phyloP scores from a whole-genome alignment of 148 eudicot species.

The Silene conica region DNA sequence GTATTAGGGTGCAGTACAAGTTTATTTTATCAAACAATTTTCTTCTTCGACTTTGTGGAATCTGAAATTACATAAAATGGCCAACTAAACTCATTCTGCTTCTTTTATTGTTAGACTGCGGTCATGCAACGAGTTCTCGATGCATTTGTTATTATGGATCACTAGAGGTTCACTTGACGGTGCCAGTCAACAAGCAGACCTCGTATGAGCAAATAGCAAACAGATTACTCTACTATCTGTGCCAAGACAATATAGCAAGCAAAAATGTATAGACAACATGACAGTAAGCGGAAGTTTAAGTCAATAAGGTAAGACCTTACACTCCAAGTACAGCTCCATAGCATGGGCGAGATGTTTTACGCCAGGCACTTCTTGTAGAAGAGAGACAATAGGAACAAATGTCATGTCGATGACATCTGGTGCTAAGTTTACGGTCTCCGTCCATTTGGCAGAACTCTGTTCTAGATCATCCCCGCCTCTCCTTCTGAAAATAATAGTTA shows the following conservation, averaged over 20 bases:
- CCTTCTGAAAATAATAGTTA: constrained; percentile 90
- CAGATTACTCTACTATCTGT: not conserved
- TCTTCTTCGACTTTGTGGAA: too few relatives aligned
- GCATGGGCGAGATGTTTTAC: constrained; percentile 79
- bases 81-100: too few relatives aligned
- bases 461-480: constrained; percentile 99
- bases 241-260: not conserved
- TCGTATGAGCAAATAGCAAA: not conserved
- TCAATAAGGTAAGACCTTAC: constrained; percentile 52
- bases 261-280: not conserved
- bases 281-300: constrained; percentile 18
- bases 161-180: not conserved
- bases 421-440: constrained; percentile 58
- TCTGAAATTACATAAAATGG: too few relatives aligned
- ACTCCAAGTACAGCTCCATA: constrained; percentile 87
- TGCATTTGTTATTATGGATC: not conserved
- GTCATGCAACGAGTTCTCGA: too few relatives aligned
- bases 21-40: too few relatives aligned
- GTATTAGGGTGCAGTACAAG: too few relatives aligned
- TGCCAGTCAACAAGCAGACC: not conserved
- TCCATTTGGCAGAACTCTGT: constrained; percentile 89
- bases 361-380: constrained; percentile 81
- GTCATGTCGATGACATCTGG: constrained; percentile 97
- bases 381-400: constrained; percentile 77
- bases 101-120: too few relatives aligned